Evolutionary conservation across 208 protist genomes (phyloP).

Genomic region (Trypanosoma lewisi): DNA sequence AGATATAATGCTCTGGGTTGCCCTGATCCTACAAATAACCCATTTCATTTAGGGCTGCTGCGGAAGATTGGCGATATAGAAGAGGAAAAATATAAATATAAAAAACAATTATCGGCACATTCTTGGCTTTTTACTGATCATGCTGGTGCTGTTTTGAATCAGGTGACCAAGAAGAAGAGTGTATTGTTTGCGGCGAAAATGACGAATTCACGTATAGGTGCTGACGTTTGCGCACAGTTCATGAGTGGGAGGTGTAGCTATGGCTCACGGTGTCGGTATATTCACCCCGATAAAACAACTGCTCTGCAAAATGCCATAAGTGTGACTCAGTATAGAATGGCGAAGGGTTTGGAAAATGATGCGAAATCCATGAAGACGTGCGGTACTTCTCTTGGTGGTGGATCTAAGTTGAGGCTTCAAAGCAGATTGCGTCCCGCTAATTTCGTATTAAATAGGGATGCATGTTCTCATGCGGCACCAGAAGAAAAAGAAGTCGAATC

Average conservation of each 20-base stretch:
- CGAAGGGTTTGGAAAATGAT: slow-evolving; percentile 14
- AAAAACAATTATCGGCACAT: slow-evolving; percentile 50
- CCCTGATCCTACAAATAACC: slow-evolving; percentile 73
- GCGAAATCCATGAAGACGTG: slow-evolving; percentile 5
- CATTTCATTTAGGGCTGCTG: slow-evolving; percentile 74
- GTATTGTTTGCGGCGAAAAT: slow-evolving; percentile 20
- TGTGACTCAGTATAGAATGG: slow-evolving; percentile 20
- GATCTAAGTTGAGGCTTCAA: slow-evolving; percentile 22
- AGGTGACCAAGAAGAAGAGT: slow-evolving; percentile 22
- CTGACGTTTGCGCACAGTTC: slow-evolving; percentile 38
- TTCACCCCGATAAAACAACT: slow-evolving; percentile 33
- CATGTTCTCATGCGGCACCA: neutral
- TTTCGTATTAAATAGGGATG: slow-evolving; percentile 22
- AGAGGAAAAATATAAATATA: slow-evolving; percentile 64
- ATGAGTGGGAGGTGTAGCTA: slow-evolving; percentile 31
- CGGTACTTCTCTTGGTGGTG: neutral
- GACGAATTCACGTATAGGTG: slow-evolving; percentile 21
- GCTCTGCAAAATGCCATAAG: slow-evolving; percentile 30
- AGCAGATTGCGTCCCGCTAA: slow-evolving; percentile 30
- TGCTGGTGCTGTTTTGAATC: neutral
- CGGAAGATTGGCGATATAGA: slow-evolving; percentile 71
- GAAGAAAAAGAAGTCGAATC: neutral
- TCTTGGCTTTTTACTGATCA: slow-evolving; percentile 49
- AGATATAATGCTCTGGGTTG: slow-evolving; percentile 68
- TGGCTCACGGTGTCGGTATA: slow-evolving; percentile 35